Conservation (phyloP, 768 basidiomycete genomes). For the Cystobasidium tubakii region DNA sequence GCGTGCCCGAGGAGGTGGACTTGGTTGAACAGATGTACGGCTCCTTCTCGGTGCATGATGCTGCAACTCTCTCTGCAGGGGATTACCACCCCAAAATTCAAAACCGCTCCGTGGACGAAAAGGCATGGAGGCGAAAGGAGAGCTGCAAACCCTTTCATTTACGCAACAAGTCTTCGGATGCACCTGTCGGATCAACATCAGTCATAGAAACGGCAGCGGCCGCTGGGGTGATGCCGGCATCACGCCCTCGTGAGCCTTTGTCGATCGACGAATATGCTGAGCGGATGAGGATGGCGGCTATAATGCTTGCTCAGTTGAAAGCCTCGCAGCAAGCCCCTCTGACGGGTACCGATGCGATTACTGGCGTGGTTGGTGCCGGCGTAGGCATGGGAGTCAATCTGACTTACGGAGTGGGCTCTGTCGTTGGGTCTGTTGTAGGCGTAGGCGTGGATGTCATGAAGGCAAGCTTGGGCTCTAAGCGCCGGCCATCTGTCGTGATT, state of each 20-base stretch:
- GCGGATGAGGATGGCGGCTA: slow-evolving; percentile 94
- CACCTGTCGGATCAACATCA: no score
- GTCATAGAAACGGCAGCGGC: no score
- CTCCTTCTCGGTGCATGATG: slow-evolving; percentile 59
- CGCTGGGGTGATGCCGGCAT: no score
- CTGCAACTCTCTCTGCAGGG: neutral
- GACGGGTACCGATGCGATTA: slow-evolving; percentile 43
- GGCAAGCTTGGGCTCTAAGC: slow-evolving; percentile 52
- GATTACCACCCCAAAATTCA: slow-evolving; percentile 58
- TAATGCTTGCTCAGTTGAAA: slow-evolving; percentile 96
- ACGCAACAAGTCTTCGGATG: neutral
- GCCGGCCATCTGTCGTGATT: neutral
- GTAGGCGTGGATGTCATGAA: slow-evolving; percentile 49
- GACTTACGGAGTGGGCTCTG: slow-evolving; percentile 42
- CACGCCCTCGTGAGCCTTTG: neutral
- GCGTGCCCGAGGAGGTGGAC: slow-evolving; percentile 80
- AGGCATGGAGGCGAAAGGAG: slow-evolving; percentile 39
- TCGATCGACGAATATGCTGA: slow-evolving; percentile 86
- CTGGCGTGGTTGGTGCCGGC: slow-evolving; percentile 44
- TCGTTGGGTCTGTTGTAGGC: slow-evolving; percentile 43
- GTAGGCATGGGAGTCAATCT: slow-evolving; percentile 44
- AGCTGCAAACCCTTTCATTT: slow-evolving; percentile 20
- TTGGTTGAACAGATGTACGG: slow-evolving; percentile 94
- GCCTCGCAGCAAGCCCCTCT: slow-evolving; percentile 52
- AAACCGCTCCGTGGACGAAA: slow-evolving; percentile 45